Evolutionary conservation across 208 protist species (phyloP).

Genomic region (Trichomonas tenax): DNA sequence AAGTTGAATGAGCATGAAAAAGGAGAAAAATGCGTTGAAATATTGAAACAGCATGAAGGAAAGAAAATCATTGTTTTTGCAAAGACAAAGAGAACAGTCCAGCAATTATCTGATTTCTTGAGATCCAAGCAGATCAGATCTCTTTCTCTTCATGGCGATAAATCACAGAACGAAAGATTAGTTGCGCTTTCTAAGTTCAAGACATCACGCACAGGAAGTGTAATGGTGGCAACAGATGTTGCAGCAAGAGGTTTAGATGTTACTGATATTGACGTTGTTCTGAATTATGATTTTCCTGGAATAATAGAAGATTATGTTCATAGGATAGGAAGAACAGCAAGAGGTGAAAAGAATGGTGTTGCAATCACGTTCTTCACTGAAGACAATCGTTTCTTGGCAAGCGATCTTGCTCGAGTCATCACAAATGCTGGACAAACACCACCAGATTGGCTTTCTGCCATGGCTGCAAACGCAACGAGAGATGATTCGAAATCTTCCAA

Average conservation of each 20-base stretch:
- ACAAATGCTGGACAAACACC: neutral
- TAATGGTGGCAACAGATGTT: slow-evolving; percentile 46
- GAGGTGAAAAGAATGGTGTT: slow-evolving; percentile 50
- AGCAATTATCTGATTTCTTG: slow-evolving; percentile 78
- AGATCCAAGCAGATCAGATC: slow-evolving; percentile 51
- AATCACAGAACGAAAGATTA: slow-evolving; percentile 62
- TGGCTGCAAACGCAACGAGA: neutral
- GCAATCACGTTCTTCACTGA: slow-evolving; percentile 40
- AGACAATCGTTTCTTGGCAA: neutral
- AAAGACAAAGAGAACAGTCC: slow-evolving; percentile 94
- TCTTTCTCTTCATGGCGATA: slow-evolving; percentile 82
- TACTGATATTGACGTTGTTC: slow-evolving; percentile 49
- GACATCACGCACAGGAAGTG: neutral
- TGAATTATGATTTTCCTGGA: slow-evolving; percentile 63
- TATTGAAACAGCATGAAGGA: slow-evolving; percentile 5
- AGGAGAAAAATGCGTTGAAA: neutral
- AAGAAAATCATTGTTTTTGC: slow-evolving; percentile 65
- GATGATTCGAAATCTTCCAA: too few relatives aligned
- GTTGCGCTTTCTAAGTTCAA: slow-evolving; percentile 42
- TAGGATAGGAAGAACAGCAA: slow-evolving; percentile 73
- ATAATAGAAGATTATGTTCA: slow-evolving; percentile 77
- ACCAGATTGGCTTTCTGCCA: neutral
- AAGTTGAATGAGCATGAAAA: slow-evolving; percentile 49
- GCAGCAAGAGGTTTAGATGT: slow-evolving; percentile 52
- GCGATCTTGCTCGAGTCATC: neutral